Evolutionary conservation across 768 basidiomycete genomes (phyloP).

Genomic region (Lactarius quietus): DNA sequence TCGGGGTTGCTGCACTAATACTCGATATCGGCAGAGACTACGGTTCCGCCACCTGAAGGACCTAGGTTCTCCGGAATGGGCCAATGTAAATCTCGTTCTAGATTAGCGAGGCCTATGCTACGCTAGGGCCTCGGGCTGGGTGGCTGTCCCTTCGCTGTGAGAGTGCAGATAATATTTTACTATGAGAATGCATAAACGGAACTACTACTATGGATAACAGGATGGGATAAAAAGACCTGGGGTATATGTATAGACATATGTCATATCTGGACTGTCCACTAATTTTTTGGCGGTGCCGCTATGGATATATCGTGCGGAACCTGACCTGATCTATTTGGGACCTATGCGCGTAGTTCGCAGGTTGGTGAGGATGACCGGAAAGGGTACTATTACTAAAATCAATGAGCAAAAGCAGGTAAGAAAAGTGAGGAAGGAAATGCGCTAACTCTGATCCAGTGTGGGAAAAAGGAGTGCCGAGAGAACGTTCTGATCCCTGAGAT

Average conservation of each 20-base stretch:
- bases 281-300: neutral
- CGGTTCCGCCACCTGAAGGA: conserved; percentile 36
- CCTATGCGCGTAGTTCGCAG: neutral
- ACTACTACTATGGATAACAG: conserved; percentile 5
- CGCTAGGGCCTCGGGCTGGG: neutral
- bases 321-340: conserved; percentile 1
- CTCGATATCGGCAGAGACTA: conserved; percentile 51
- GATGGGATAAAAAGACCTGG: conserved; percentile 16
- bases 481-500: conserved; percentile 15
- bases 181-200: neutral
- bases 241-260: neutral
- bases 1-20: conserved; percentile 52
- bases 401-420: conserved; percentile 1
- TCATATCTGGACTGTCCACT: neutral
- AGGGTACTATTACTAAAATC: neutral
- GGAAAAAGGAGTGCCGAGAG: conserved; percentile 8
- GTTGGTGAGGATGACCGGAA: neutral
- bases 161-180: conserved; percentile 8
- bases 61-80: conserved; percentile 22
- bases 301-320: conserved; percentile 23
- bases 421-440: neutral
- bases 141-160: neutral
- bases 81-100: conserved; percentile 28
- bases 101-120: neutral
- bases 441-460: conserved; percentile 17